phyloP scores from a whole-genome alignment of 2,329 filamentous ascomycete species.

The Fusarium annulatum region DNA sequence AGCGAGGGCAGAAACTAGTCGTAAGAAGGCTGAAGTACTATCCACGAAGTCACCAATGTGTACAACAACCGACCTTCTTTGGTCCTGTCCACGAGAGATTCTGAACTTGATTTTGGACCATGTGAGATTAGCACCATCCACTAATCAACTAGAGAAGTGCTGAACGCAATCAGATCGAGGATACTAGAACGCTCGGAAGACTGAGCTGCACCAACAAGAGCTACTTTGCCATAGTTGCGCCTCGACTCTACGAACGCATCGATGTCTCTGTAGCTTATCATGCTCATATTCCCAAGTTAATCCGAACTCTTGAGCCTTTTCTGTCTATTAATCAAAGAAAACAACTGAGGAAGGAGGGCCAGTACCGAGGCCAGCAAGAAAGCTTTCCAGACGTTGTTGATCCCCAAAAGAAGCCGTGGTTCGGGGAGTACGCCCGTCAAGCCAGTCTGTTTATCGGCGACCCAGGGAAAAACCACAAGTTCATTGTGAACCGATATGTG shows the following conservation, averaged over 20 bases:
- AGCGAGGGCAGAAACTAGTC: neutral
- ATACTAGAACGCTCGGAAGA: constrained; percentile 1
- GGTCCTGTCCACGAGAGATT: constrained; percentile 26
- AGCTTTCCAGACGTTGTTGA: constrained; percentile 8
- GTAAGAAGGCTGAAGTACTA: neutral
- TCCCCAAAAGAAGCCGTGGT: neutral
- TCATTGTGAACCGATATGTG: constrained; percentile 26
- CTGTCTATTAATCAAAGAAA: constrained; percentile 32
- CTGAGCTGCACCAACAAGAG: constrained; percentile 32
- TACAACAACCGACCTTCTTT: neutral
- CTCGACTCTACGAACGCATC: constrained; percentile 28
- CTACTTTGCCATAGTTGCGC: constrained; percentile 22
- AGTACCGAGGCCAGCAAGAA: constrained; percentile 33
- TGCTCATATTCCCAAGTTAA: constrained; percentile 33
- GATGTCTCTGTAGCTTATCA: constrained; percentile 6
- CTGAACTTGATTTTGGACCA: constrained; percentile 23
- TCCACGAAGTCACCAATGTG: neutral
- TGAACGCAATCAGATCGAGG: neutral
- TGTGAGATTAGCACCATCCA: neutral
- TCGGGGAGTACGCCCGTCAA: constrained; percentile 16
- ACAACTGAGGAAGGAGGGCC: constrained; percentile 25
- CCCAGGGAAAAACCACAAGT: constrained; percentile 20
- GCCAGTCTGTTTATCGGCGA: constrained; percentile 6
- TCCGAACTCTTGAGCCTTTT: constrained; percentile 29
- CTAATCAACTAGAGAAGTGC: accelerated